Percentiles rank a stretch among this genome's conserved stretches.
Evolutionary conservation across 768 basidiomycete genomes (phyloP).

Genomic region (Sutorius australiensis): DNA sequence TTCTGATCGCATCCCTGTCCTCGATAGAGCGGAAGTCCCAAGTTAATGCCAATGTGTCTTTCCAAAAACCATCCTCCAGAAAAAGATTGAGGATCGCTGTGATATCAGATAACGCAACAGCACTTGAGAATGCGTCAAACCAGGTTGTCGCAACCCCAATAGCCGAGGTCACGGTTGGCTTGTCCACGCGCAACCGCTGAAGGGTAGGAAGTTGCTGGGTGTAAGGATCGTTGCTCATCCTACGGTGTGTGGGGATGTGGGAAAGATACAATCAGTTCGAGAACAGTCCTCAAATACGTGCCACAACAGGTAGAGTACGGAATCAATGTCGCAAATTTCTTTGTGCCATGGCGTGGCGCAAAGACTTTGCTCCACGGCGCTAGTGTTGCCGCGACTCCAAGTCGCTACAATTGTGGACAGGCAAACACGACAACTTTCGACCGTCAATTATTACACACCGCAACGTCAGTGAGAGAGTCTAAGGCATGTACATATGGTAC

Average conservation of each 20-base stretch:
- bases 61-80: conserved; percentile 40
- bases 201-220: conserved; percentile 31
- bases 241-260: background rate
- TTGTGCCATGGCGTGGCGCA: too few relatives aligned
- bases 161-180: conserved; percentile 18
- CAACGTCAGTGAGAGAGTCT: too few relatives aligned
- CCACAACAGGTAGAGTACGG: background rate
- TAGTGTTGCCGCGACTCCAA: too few relatives aligned
- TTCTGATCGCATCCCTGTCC: conserved; percentile 35
- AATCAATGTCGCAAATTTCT: too few relatives aligned
- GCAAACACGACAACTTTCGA: too few relatives aligned
- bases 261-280: background rate
- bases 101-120: conserved; percentile 18
- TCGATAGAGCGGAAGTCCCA: conserved; percentile 53
- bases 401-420: too few relatives aligned
- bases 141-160: conserved; percentile 23
- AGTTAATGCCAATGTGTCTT: conserved; percentile 51
- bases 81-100: conserved; percentile 24
- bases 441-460: too few relatives aligned
- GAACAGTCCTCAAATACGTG: background rate
- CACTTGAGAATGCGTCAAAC: conserved; percentile 23
- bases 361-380: too few relatives aligned
- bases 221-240: conserved; percentile 18
- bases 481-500: too few relatives aligned
- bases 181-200: conserved; percentile 22